Evolutionary conservation across 2,329 filamentous ascomycete species (phyloP).

Genomic region (Trichoderma sp.): DNA sequence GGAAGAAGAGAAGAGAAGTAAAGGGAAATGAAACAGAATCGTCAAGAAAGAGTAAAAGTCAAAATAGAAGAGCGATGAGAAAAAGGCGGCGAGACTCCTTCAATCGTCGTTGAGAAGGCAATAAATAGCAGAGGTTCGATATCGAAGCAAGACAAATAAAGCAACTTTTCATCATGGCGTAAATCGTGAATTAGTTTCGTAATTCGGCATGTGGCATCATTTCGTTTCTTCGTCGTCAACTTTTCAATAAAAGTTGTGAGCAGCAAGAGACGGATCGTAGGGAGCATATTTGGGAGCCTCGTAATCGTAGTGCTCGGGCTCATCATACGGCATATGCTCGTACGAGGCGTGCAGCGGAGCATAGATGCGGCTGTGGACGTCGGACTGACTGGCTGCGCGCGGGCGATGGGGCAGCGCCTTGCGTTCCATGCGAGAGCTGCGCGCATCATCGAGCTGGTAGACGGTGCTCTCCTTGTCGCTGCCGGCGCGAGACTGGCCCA

Average conservation of each 20-base stretch:
- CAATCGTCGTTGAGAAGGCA: background rate
- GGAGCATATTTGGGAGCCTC: constrained; percentile 29
- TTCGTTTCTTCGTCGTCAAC: constrained; percentile 37
- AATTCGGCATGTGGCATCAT: constrained; percentile 26
- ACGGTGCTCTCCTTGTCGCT: constrained; percentile 57
- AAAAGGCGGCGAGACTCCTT: background rate
- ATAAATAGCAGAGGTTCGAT: constrained; percentile 29
- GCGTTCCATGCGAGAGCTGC: constrained; percentile 46
- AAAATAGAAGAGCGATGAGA: constrained; percentile 1
- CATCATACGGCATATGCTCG: constrained; percentile 36
- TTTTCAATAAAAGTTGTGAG: constrained; percentile 39
- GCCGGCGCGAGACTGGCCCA: constrained; percentile 43
- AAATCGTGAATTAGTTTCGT: constrained; percentile 22
- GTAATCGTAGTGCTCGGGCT: constrained; percentile 25
- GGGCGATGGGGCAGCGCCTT: constrained; percentile 48
- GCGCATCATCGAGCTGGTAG: constrained; percentile 51
- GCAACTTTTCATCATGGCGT: constrained; percentile 14
- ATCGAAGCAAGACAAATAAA: constrained; percentile 32
- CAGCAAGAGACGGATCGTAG: constrained; percentile 39
- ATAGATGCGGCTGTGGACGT: constrained; percentile 46
- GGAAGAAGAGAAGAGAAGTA: constrained; percentile 18
- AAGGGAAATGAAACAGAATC: constrained; percentile 15
- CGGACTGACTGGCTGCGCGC: constrained; percentile 55
- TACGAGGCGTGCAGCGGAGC: constrained; percentile 37
- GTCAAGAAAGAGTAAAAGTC: constrained; percentile 5